phyloP scores from a whole-genome alignment of 140 eudicot genomes.

The Oenanthe javanica region DNA sequence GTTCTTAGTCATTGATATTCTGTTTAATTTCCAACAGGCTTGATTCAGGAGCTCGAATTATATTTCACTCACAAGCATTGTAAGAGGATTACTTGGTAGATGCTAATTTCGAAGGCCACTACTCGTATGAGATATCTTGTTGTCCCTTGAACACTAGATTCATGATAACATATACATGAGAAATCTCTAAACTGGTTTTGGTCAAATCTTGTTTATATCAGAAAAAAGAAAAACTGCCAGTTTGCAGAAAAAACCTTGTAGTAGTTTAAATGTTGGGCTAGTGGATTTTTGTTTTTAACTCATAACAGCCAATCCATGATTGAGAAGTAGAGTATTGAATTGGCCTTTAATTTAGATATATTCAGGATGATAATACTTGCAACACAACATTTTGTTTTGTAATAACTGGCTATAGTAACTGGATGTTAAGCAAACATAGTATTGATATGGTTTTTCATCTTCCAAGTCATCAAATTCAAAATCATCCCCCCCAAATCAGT shows the following conservation, averaged over 20 bases:
- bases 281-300: not conserved
- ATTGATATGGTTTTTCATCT: too few relatives aligned
- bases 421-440: too few relatives aligned
- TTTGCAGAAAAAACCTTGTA: not conserved
- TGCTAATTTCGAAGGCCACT: conserved; percentile 1
- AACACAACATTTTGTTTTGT: too few relatives aligned
- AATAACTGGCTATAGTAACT: too few relatives aligned
- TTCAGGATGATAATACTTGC: too few relatives aligned
- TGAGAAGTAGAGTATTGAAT: too few relatives aligned
- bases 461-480: too few relatives aligned
- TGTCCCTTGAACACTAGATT: not conserved
- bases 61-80: conserved; percentile 62
- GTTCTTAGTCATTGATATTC: conserved; percentile 30
- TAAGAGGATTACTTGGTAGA: not conserved
- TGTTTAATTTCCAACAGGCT: conserved; percentile 51
- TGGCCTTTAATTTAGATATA: too few relatives aligned
- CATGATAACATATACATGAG: not conserved
- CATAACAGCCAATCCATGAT: too few relatives aligned
- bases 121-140: not conserved
- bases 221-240: not conserved
- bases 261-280: not conserved
- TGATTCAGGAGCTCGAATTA: conserved; percentile 96
- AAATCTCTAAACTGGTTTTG: not conserved
- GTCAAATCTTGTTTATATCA: not conserved
- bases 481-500: too few relatives aligned